Percentiles rank a stretch among this genome's conserved stretches.
phyloP scores from a whole-genome alignment of 805 yeast species.

The Wickerhamomyces ciferrii region DNA sequence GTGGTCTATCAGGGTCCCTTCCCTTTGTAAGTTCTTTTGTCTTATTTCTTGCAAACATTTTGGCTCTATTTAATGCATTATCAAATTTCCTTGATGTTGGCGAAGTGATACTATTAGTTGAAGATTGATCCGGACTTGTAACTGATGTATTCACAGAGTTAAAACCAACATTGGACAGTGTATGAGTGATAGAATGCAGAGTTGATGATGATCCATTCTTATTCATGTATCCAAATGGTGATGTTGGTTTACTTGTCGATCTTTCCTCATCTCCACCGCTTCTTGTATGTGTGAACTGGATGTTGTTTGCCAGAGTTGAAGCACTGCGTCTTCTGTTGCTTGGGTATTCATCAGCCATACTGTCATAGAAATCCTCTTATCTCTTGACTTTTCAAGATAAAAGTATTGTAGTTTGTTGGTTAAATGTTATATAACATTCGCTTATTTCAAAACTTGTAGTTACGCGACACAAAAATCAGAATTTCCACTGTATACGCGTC shows the following conservation, averaged over 20 bases:
- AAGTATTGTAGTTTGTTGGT: too few relatives aligned
- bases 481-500: neutral
- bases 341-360: neutral
- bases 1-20: conserved; percentile 7
- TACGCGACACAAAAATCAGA: neutral
- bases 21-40: conserved; percentile 17
- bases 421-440: too few relatives aligned
- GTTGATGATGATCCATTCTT: conserved; percentile 20
- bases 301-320: conserved; percentile 21
- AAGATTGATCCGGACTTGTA: neutral
- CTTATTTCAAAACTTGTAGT: neutral
- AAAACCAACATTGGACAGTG: conserved; percentile 22
- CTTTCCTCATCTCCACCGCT: conserved; percentile 2
- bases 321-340: conserved; percentile 17
- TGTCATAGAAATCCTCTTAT: too few relatives aligned
- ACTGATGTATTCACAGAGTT: neutral
- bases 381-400: too few relatives aligned
- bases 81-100: conserved; percentile 15
- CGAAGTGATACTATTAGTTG: conserved; percentile 5
- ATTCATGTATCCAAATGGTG: conserved; percentile 10
- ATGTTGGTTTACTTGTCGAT: neutral
- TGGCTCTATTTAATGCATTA: conserved; percentile 19
- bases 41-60: conserved; percentile 20
- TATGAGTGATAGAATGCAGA: conserved; percentile 16
- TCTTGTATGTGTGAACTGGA: conserved; percentile 21